phyloP scores from a whole-genome alignment of 2,329 filamentous ascomycete species.

The Pochonia chlamydosporia region DNA sequence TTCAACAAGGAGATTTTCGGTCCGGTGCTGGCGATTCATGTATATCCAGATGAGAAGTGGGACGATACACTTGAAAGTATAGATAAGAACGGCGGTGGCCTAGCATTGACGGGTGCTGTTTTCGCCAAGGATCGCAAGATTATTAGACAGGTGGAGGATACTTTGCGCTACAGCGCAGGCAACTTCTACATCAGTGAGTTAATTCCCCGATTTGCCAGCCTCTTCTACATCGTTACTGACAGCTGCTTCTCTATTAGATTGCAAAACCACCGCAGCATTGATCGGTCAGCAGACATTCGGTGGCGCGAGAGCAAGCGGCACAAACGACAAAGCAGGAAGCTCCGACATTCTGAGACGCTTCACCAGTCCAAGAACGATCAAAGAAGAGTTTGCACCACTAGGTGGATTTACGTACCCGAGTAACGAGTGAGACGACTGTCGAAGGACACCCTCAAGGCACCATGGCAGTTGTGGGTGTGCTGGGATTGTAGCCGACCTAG shows the following conservation, averaged over 20 bases:
- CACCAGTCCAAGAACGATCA: slow-evolving; percentile 45
- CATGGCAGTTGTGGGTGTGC: no score
- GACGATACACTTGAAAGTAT: slow-evolving; percentile 28
- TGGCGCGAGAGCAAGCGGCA: slow-evolving; percentile 45
- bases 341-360: slow-evolving; percentile 43
- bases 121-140: slow-evolving; percentile 43
- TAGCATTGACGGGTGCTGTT: slow-evolving; percentile 42
- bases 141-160: slow-evolving; percentile 43
- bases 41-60: slow-evolving; percentile 39
- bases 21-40: slow-evolving; percentile 38
- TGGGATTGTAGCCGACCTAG: no score
- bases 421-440: slow-evolving; percentile 28
- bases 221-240: neutral
- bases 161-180: slow-evolving; percentile 47
- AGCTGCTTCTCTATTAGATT: slow-evolving; percentile 23
- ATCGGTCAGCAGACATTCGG: slow-evolving; percentile 53
- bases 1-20: slow-evolving; percentile 44
- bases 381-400: slow-evolving; percentile 37
- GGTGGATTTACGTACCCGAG: slow-evolving; percentile 43
- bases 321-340: slow-evolving; percentile 52
- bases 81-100: slow-evolving; percentile 35
- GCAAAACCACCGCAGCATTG: slow-evolving; percentile 50
- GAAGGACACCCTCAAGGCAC: no score
- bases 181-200: slow-evolving; percentile 48
- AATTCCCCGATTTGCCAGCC: neutral